Conservation (phyloP, 805 yeast genomes). For the Barnettozyma wickerhamii region DNA sequence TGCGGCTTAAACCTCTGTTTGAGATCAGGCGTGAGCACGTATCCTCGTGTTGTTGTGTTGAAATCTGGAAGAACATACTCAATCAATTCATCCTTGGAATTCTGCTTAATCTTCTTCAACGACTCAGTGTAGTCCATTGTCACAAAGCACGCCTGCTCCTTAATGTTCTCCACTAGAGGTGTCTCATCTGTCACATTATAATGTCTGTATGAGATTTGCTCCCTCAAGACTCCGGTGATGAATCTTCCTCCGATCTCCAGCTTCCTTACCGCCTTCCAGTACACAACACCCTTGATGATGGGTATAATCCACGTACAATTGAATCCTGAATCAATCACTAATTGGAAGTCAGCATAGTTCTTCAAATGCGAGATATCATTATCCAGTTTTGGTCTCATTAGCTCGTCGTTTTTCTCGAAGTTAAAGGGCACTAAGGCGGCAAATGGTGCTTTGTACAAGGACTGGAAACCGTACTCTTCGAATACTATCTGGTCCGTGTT, state of each 20-base stretch:
- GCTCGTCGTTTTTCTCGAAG: slow-evolving; percentile 23
- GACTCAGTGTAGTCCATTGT: slow-evolving; percentile 52
- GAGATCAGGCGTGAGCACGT: slow-evolving; percentile 40
- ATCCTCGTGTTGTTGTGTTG: slow-evolving; percentile 75
- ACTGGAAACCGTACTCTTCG: slow-evolving; percentile 84
- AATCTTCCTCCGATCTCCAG: slow-evolving; percentile 85
- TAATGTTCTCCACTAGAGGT: slow-evolving; percentile 74
- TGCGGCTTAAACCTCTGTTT: slow-evolving; percentile 30
- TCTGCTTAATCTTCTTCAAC: slow-evolving; percentile 33
- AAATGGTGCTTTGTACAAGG: slow-evolving; percentile 62
- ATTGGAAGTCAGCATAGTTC: slow-evolving; percentile 53
- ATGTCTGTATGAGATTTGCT: slow-evolving; percentile 82
- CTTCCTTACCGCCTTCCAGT: slow-evolving; percentile 72
- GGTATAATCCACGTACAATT: slow-evolving; percentile 87
- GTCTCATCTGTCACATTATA: slow-evolving; percentile 94
- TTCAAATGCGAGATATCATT: slow-evolving; percentile 16
- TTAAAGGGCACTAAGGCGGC: slow-evolving; percentile 64
- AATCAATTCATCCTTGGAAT: slow-evolving; percentile 34
- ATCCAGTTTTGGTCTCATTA: slow-evolving; percentile 25
- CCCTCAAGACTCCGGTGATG: slow-evolving; percentile 77
- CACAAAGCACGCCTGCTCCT: slow-evolving; percentile 73
- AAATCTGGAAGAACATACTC: slow-evolving; percentile 87
- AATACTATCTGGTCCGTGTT: slow-evolving; percentile 89
- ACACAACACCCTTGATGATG: slow-evolving; percentile 69
- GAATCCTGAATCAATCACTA: slow-evolving; percentile 87